phyloP scores from a whole-genome alignment of 1,139 yeast genomes.

The Taphrina sp. region DNA sequence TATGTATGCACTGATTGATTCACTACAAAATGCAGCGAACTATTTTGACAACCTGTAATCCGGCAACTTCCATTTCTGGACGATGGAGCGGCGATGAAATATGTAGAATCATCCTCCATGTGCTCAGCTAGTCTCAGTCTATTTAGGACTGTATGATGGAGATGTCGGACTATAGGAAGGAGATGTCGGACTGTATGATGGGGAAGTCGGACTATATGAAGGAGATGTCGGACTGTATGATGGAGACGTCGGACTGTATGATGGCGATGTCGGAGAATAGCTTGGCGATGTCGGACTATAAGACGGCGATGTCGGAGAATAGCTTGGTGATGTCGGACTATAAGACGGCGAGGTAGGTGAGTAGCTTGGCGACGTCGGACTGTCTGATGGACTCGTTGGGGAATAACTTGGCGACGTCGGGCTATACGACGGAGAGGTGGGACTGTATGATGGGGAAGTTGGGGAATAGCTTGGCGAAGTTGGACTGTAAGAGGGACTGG shows the following conservation, averaged over 20 bases:
- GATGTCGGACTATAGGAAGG: constrained; percentile 51
- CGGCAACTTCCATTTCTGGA: too few species aligned
- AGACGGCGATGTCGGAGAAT: constrained; percentile 61
- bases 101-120: too few species aligned
- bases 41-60: too few species aligned
- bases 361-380: constrained; percentile 6
- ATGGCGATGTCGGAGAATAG: constrained; percentile 62
- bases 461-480: constrained; percentile 60
- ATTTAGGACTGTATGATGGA: constrained; percentile 20
- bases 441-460: constrained; percentile 61
- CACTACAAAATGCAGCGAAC: too few species aligned
- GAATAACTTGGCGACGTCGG: constrained; percentile 27
- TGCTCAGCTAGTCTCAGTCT: too few species aligned
- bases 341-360: constrained; percentile 59
- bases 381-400: constrained; percentile 11
- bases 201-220: constrained; percentile 63
- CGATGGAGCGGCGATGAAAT: too few species aligned
- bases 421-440: constrained; percentile 14
- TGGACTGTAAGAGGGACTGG: constrained; percentile 63
- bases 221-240: constrained; percentile 46
- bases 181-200: constrained; percentile 65
- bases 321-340: constrained; percentile 62
- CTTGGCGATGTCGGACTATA: constrained; percentile 68
- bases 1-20: too few species aligned
- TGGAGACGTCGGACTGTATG: constrained; percentile 47